Percentiles rank a stretch among this genome's conserved stretches.
Evolutionary conservation across 805 yeast species (phyloP).

Genomic region (Yarrowia deformans): DNA sequence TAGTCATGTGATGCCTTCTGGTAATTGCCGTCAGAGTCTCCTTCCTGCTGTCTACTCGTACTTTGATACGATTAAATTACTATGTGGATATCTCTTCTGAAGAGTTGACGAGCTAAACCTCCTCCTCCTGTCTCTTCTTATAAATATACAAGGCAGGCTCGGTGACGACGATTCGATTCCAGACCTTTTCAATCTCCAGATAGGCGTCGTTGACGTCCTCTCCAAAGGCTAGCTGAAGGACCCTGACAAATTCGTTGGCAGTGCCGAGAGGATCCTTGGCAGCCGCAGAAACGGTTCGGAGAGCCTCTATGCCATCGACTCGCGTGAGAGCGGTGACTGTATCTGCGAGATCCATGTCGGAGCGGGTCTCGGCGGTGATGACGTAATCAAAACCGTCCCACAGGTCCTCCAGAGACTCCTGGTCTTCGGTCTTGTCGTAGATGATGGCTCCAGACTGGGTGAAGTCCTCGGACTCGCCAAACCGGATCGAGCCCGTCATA

Average conservation of each 20-base stretch:
- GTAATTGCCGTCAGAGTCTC: no score
- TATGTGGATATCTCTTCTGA: not conserved
- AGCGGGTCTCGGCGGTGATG: slow-evolving; percentile 53
- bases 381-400: slow-evolving; percentile 63
- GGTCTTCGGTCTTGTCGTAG: slow-evolving; percentile 81
- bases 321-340: slow-evolving; percentile 15
- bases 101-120: not conserved
- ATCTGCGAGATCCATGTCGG: slow-evolving; percentile 22
- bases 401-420: slow-evolving; percentile 49
- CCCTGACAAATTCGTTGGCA: not conserved
- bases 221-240: slow-evolving; percentile 14
- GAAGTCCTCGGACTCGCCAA: slow-evolving; percentile 63
- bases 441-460: slow-evolving; percentile 40
- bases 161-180: slow-evolving; percentile 9
- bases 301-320: slow-evolving; percentile 12
- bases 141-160: slow-evolving; percentile 33
- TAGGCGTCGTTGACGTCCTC: slow-evolving; percentile 22
- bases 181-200: slow-evolving; percentile 17
- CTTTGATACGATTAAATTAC: no score
- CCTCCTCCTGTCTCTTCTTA: not conserved
- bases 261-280: slow-evolving; percentile 5
- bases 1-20: no score
- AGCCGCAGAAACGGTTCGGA: not conserved
- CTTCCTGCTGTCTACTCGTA: no score
- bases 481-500: slow-evolving; percentile 85